Percentiles rank a stretch among this genome's conserved stretches.
phyloP scores from a whole-genome alignment of 768 basidiomycete genomes.

The Phylloporus sp. region DNA sequence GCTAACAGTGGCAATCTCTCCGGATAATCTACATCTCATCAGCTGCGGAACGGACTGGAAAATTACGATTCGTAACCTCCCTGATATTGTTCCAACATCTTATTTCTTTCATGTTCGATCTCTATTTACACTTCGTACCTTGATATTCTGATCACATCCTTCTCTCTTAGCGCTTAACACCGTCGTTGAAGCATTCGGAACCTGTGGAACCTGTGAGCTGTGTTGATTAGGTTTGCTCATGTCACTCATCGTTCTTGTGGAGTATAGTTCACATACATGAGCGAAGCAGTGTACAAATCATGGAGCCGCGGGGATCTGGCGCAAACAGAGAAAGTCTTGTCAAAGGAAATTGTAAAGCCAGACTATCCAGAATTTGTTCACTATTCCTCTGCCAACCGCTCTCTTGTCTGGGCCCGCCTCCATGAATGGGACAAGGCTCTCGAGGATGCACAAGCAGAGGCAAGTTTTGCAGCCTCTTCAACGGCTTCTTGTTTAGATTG shows the following conservation, averaged over 20 bases:
- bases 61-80: neutral
- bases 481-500: neutral
- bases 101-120: neutral
- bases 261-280: slow-evolving; percentile 5
- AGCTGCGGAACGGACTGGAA: neutral
- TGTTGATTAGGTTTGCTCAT: too few relatives aligned
- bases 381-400: slow-evolving; percentile 3
- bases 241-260: neutral
- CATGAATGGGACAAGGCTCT: slow-evolving; percentile 1
- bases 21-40: neutral
- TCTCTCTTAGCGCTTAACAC: too few relatives aligned
- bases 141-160: too few relatives aligned
- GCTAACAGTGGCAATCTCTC: slow-evolving; percentile 1
- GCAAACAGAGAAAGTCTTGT: neutral
- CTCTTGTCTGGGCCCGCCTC: slow-evolving; percentile 5
- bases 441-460: neutral
- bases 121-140: too few relatives aligned
- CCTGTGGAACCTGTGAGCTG: neutral
- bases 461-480: neutral
- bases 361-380: neutral
- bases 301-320: slow-evolving; percentile 4
- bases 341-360: neutral
- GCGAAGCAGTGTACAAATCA: neutral
- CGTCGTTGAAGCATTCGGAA: too few relatives aligned
- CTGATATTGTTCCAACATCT: neutral